These are phyloP conservation scores for Aspergillus japonicus DNA, from an alignment of 2,329 filamentous ascomycete genomes.

Conservation along the genomic window DNA sequence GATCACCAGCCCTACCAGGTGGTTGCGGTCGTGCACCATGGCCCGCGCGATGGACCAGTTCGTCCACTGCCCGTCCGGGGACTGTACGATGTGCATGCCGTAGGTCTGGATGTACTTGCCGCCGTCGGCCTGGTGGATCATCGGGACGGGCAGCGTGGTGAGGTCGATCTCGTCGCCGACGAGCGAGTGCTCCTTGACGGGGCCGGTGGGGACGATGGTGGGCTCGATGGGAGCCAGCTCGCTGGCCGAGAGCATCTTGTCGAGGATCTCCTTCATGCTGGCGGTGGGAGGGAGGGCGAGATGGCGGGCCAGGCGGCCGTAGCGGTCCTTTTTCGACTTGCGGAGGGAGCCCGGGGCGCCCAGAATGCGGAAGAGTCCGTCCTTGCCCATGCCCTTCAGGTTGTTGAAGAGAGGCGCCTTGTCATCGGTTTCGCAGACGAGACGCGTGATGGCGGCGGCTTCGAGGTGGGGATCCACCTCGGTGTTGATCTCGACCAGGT, in stretches of 20 bases:
- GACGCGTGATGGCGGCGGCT: slow-evolving; percentile 19
- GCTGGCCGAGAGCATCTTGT: slow-evolving; percentile 44
- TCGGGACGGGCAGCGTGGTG: slow-evolving; percentile 41
- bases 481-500: slow-evolving; percentile 18
- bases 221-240: slow-evolving; percentile 32
- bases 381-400: slow-evolving; percentile 42
- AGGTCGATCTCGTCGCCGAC: slow-evolving; percentile 45
- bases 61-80: slow-evolving; percentile 49
- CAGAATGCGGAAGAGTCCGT: slow-evolving; percentile 51
- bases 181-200: slow-evolving; percentile 47
- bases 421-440: slow-evolving; percentile 43
- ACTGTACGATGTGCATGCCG: slow-evolving; percentile 50
- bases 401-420: slow-evolving; percentile 56
- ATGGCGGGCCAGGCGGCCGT: slow-evolving; percentile 45
- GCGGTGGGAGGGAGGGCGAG: slow-evolving; percentile 43
- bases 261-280: slow-evolving; percentile 40
- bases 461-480: slow-evolving; percentile 21
- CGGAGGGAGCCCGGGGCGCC: slow-evolving; percentile 46
- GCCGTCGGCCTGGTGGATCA: slow-evolving; percentile 48
- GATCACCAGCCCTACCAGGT: slow-evolving; percentile 45
- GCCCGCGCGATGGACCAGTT: slow-evolving; percentile 41
- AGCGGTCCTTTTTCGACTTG: slow-evolving; percentile 31
- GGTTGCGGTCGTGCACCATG: slow-evolving; percentile 49
- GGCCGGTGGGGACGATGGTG: slow-evolving; percentile 35
- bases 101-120: slow-evolving; percentile 54